Base-by-base conservation (phyloP, 2,329 filamentous ascomycete species). In the Fusarium temperatum region DNA sequence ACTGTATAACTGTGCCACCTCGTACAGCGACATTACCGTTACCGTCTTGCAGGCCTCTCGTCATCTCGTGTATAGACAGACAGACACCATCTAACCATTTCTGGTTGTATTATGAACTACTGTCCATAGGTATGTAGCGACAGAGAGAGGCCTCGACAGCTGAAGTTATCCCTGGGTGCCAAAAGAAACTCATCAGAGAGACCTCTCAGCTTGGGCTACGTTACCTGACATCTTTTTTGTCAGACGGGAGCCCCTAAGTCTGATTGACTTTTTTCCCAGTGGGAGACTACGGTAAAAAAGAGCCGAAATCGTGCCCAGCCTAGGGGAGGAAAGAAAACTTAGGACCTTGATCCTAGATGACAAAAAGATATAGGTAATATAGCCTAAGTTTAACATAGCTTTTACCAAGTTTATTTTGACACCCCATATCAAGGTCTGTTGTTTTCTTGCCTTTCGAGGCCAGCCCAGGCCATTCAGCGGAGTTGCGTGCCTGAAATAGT, bases 401-500 rank as follows among this genome's bases (percentile, higher is more conserved):
- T 35, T 35, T 15, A 35, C 32, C 1, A 15, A 35, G 32, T 35
- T 15, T 35, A 35, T 35, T 35, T 35, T 35, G 13, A 35, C 32
- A 35, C 14, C 32, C 32, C 0, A 35, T 35, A 8, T 15, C 32
- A 35, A 35, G 32, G 32, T 35, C 7, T 0, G 32, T 35, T 35
- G 7, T 1, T 35, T 35, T 35, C 32, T 35, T 35, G 32, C 32
- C 1, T 6, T 14, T 13, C 32, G 32, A 35, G 32, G 32, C 32
- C 32, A 35, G 47, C 32, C 56, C 38, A 63, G 60, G 54, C 59
- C 38, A 72, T 38, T 70, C 36, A 74, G 66, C 68, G 66, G 57
- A 55, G 53, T 47, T 65, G 62, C 66, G 70, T 75, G 64, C 75
- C 71, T 76, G 70, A 71, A 62, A 59, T 54, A 55, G 66, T 45